Conservation (phyloP, 768 basidiomycete genomes). For the Hygrocybe coccinea region DNA sequence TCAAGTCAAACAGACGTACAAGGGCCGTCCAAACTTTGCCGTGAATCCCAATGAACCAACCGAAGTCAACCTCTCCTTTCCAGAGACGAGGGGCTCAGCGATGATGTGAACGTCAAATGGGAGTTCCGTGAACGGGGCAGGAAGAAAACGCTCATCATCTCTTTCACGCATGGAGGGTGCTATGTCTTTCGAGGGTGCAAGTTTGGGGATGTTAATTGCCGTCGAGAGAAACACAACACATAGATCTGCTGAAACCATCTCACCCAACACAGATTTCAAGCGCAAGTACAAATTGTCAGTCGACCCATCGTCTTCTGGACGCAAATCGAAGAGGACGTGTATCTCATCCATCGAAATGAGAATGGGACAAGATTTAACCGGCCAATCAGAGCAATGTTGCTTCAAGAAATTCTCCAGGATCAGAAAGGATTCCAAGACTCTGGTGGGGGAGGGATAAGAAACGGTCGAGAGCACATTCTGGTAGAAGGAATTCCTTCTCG, state of each 20-base stretch:
- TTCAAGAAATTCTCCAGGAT: neutral
- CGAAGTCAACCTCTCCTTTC: neutral
- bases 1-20: neutral
- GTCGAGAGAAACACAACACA: constrained; percentile 3
- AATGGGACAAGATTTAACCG: neutral
- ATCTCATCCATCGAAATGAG: constrained; percentile 9
- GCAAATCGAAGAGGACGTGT: too few relatives aligned
- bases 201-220: constrained; percentile 3
- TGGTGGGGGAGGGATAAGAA: neutral
- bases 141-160: too few relatives aligned
- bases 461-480: neutral
- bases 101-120: too few relatives aligned
- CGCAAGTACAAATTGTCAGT: too few relatives aligned
- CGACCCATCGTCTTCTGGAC: too few relatives aligned
- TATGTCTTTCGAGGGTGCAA: constrained; percentile 1
- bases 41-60: constrained; percentile 4
- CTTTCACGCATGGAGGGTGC: too few relatives aligned
- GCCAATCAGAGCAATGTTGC: constrained; percentile 4
- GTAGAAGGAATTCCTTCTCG: constrained; percentile 3
- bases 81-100: too few relatives aligned
- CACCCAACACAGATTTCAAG: constrained; percentile 7
- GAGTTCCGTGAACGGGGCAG: too few relatives aligned
- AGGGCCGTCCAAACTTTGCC: constrained; percentile 7
- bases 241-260: neutral
- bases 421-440: neutral